Evolutionary conservation across 108 stramenopile species (phyloP), one percentile per base, ranked within the genome.

Genomic region (Stephanodiscus triporus): DNA sequence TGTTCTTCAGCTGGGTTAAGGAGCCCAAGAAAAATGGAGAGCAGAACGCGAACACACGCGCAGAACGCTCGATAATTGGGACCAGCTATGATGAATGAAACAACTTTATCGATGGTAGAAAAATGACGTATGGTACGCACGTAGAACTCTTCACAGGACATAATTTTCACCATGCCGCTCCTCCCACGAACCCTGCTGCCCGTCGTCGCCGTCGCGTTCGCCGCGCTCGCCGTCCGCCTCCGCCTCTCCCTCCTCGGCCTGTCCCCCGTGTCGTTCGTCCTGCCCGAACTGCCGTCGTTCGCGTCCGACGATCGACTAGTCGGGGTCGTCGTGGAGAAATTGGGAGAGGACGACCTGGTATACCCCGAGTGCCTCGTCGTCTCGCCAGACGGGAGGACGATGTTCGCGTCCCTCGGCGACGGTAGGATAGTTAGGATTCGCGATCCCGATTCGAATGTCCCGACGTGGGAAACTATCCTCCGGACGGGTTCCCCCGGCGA

Each of bases 341-440:
- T 75, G 27, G 74, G 74, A 1, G 57, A 50, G 11, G 55, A 20
- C 19, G 74, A 68, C 17, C 53, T 75, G 14, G 11, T 68, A 0
- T 56, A 58, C 22, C 74, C 74, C 30, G 74, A 75, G 26, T 40
- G 32, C 13, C 56, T 75, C 22, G 74, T 51, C 17, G 45, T 51
- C 34, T 0, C 34, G 17, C 16, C 36, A 1, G 49, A 74, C 6
- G 32, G 40, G 20, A 2, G 32, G 24, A 45, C 42, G 20, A 16
- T 60, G 32, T 75, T 75, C 60, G 56, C 53, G 4, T 57, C 66
- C 19, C 32, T 75, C 8, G 74, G 74, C 32, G 74, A 75, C 59
- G 74, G 74, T 0, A 51, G 74, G 42, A 34, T 75, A 6, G 66
- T 59, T 14, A 4, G 66, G 24, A 11, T 30, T 20, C 6, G 30